Conservation (phyloP, 2,329 filamentous ascomycete genomes). For the Monilinia aucupariae region DNA sequence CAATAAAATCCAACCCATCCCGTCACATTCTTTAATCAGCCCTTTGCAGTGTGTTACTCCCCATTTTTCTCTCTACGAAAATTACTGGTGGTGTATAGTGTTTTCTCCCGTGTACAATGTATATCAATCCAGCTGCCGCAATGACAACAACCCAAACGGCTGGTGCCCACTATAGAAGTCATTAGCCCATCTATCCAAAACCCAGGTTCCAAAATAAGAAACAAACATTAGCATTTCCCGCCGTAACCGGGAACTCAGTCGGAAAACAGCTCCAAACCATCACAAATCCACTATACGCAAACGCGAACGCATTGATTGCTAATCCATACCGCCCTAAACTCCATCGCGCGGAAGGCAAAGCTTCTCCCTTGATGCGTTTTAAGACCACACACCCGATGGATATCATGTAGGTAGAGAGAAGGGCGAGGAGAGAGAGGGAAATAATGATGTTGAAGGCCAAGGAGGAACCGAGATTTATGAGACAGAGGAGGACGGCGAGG, state of each 20-base stretch:
- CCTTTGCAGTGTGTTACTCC: neutral
- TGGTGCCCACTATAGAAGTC: conserved; percentile 43
- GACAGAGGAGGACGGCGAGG: conserved; percentile 24
- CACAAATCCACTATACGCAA: conserved; percentile 42
- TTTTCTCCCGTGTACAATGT: conserved; percentile 35
- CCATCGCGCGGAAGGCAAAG: conserved; percentile 40
- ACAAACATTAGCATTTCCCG: conserved; percentile 21
- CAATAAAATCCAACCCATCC: neutral
- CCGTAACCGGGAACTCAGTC: conserved; percentile 35
- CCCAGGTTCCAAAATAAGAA: neutral
- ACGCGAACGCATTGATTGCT: conserved; percentile 40
- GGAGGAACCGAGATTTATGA: conserved; percentile 47
- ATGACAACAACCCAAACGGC: conserved; percentile 26
- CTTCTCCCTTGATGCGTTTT: conserved; percentile 37
- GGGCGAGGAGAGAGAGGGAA: conserved; percentile 46
- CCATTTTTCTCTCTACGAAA: conserved; percentile 1
- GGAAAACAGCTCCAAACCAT: conserved; percentile 49
- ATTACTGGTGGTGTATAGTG: conserved; percentile 34
- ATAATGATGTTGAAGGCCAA: conserved; percentile 49
- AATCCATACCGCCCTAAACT: conserved; percentile 41
- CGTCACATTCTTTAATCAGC: neutral
- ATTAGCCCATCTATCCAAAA: neutral
- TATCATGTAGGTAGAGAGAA: conserved; percentile 49
- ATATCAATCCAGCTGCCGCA: conserved; percentile 26
- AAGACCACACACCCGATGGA: conserved; percentile 40